Evolutionary conservation across 768 basidiomycete genomes (phyloP).

Genomic region (Fomitopsis pulvina): DNA sequence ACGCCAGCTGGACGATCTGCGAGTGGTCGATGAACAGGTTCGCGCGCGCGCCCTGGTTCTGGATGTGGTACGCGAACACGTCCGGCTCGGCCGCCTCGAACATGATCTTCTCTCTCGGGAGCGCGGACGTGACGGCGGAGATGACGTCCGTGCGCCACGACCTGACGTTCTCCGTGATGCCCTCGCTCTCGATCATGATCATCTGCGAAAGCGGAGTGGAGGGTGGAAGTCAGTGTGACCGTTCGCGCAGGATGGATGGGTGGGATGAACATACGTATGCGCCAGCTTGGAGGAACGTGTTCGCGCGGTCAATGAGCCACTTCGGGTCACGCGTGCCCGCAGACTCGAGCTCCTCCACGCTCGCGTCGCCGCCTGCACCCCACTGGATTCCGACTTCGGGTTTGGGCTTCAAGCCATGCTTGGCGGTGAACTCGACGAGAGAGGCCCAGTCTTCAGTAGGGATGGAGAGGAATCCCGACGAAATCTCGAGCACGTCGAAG

Average conservation of each 20-base stretch:
- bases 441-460: conserved; percentile 37
- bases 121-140: conserved; percentile 31
- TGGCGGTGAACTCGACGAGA: conserved; percentile 32
- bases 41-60: conserved; percentile 35
- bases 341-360: conserved; percentile 31
- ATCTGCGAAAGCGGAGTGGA: conserved; percentile 23
- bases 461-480: conserved; percentile 40
- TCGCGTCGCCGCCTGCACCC: conserved; percentile 39
- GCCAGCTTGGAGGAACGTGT: conserved; percentile 34
- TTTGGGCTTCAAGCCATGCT: conserved; percentile 35
- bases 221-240: neutral
- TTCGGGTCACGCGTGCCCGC: conserved; percentile 34
- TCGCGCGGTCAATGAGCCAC: conserved; percentile 35
- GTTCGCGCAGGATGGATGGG: neutral
- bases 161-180: conserved; percentile 40
- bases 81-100: conserved; percentile 40
- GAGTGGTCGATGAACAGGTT: conserved; percentile 41
- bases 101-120: conserved; percentile 39
- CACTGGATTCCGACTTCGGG: conserved; percentile 41
- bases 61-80: conserved; percentile 38
- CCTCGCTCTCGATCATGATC: conserved; percentile 42
- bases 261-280: conserved; percentile 21
- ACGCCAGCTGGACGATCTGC: conserved; percentile 38
- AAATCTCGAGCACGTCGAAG: conserved; percentile 40
- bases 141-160: conserved; percentile 38